Conservation (phyloP, 2,329 filamentous ascomycete species). For the Huntiella omanensis region DNA sequence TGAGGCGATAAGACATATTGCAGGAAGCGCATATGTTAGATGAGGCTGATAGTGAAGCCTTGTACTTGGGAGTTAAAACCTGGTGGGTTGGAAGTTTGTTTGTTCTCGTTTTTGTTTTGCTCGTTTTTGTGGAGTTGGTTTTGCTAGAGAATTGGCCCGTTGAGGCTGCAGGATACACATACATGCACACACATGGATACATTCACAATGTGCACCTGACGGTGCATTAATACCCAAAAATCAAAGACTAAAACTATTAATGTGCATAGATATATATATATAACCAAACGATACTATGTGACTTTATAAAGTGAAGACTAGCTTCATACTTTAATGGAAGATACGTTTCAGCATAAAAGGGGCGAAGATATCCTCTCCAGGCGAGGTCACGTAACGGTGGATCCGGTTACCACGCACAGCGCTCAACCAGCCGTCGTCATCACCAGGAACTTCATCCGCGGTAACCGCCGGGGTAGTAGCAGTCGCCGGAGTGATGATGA, state of each 20-base stretch:
- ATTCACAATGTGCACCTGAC: not conserved
- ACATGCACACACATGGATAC: not conserved
- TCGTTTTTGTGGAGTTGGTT: too few relatives aligned
- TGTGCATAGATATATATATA: not conserved
- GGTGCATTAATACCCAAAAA: conserved; percentile 5
- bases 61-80: too few relatives aligned
- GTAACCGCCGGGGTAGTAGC: conserved; percentile 22
- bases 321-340: conserved; percentile 27
- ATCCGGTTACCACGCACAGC: conserved; percentile 59
- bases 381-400: conserved; percentile 50
- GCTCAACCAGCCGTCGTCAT: conserved; percentile 61
- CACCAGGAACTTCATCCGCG: conserved; percentile 41
- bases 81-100: too few relatives aligned
- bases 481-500: conserved; percentile 22
- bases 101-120: too few relatives aligned
- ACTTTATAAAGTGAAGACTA: not conserved
- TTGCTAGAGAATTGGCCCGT: too few relatives aligned
- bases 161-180: too few relatives aligned
- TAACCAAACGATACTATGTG: not conserved
- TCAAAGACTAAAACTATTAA: not conserved
- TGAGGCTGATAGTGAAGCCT: too few relatives aligned
- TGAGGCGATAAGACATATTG: too few relatives aligned
- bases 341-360: conserved; percentile 44
- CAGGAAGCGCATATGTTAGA: too few relatives aligned
- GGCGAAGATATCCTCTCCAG: conserved; percentile 49